Evolutionary conservation across 164 flowering plant genomes (phyloP).

Genomic region (Magnolia sinica): DNA sequence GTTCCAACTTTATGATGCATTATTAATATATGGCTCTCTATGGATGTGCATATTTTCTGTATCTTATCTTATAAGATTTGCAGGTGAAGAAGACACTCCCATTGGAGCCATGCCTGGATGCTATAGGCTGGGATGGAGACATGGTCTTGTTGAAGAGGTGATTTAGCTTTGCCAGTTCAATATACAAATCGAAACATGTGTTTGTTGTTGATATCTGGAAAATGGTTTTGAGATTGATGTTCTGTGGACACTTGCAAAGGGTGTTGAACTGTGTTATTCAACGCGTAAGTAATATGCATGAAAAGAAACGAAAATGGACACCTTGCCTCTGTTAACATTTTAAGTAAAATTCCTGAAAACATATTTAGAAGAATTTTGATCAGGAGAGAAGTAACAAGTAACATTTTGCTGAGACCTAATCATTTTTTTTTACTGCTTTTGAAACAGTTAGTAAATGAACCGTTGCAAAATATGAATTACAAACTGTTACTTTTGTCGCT

Average conservation of each 20-base stretch:
- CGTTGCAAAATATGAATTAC: neutral
- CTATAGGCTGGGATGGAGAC: constrained; percentile 98
- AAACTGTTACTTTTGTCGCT: neutral
- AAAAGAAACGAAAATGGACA: neutral
- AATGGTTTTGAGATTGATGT: neutral
- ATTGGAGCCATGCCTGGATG: constrained; percentile 99
- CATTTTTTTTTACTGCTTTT: neutral
- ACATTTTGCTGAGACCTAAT: neutral
- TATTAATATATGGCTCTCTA: neutral
- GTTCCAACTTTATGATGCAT: neutral
- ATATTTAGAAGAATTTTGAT: neutral
- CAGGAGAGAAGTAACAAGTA: neutral
- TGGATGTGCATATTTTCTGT: neutral
- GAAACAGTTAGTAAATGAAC: neutral
- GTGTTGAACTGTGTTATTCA: neutral
- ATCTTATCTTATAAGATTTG: constrained; percentile 19
- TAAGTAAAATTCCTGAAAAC: neutral
- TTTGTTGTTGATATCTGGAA: neutral
- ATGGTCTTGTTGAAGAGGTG: constrained; percentile 95
- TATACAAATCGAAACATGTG: neutral
- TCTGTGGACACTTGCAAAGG: neutral
- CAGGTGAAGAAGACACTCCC: constrained; percentile 95
- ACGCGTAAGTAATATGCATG: neutral
- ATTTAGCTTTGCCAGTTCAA: neutral
- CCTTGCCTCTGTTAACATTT: neutral